Evolutionary conservation across 2,329 filamentous ascomycete species (phyloP).

Genomic region (Cladosporium colombiae): DNA sequence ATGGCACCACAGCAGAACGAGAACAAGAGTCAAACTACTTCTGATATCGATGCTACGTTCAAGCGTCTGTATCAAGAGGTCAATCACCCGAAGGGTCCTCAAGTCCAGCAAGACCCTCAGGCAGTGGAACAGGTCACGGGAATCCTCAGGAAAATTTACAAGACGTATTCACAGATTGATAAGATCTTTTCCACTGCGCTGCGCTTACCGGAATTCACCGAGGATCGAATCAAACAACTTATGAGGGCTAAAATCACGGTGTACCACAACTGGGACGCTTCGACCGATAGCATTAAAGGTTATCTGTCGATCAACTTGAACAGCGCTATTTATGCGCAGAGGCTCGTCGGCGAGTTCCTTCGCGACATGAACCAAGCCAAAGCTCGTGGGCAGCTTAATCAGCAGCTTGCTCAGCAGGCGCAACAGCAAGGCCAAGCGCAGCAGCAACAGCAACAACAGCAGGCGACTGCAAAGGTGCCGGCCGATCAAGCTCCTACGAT

Average conservation of each 20-base stretch:
- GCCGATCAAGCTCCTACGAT: slow-evolving; percentile 18
- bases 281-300: slow-evolving; percentile 31
- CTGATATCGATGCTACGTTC: slow-evolving; percentile 18
- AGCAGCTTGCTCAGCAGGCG: slow-evolving; percentile 21
- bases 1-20: slow-evolving; percentile 41
- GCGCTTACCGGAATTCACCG: slow-evolving; percentile 24
- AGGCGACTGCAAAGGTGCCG: slow-evolving; percentile 5
- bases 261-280: slow-evolving; percentile 31
- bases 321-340: slow-evolving; percentile 28
- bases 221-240: slow-evolving; percentile 28
- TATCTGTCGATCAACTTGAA: slow-evolving; percentile 32
- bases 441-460: slow-evolving; percentile 19
- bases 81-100: slow-evolving; percentile 31
- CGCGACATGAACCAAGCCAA: slow-evolving; percentile 31
- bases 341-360: slow-evolving; percentile 29
- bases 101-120: slow-evolving; percentile 28
- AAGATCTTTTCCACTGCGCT: slow-evolving; percentile 29
- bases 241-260: slow-evolving; percentile 33
- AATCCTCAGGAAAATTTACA: slow-evolving; percentile 32
- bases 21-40: slow-evolving; percentile 40
- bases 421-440: slow-evolving; percentile 21
- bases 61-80: slow-evolving; percentile 28
- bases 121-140: slow-evolving; percentile 25
- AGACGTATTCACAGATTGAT: slow-evolving; percentile 29
- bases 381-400: slow-evolving; percentile 24